phyloP scores from a whole-genome alignment of 225 moss, liverwort and hornwort genomes.

The Asterella californica region DNA sequence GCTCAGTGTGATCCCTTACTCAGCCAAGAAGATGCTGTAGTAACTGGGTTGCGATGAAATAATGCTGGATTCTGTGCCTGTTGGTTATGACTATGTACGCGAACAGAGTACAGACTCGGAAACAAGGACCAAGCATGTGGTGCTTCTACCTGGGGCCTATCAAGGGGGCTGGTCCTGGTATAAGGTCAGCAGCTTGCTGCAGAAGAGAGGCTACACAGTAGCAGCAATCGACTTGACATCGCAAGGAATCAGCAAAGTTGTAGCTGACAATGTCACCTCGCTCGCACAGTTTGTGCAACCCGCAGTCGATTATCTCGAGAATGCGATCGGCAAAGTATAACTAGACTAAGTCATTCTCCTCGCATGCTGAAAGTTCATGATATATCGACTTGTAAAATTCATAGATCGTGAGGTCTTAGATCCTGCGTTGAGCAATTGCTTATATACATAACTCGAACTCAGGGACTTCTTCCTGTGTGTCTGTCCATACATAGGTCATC shows the following conservation, averaged over 20 bases:
- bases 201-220: conserved; percentile 20
- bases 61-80: too few relatives aligned
- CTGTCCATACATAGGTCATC: conserved; percentile 40
- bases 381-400: too few relatives aligned
- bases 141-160: conserved; percentile 37
- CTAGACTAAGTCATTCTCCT: background rate
- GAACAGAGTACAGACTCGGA: too few relatives aligned
- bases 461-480: background rate
- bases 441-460: too few relatives aligned
- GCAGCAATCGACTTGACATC: conserved; percentile 34
- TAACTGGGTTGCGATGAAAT: too few relatives aligned
- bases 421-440: too few relatives aligned
- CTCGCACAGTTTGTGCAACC: conserved; percentile 55
- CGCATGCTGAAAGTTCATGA: too few relatives aligned
- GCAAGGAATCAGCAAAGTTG: conserved; percentile 33
- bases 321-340: conserved; percentile 9
- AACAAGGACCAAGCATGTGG: conserved; percentile 7
- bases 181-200: conserved; percentile 24
- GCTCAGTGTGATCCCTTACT: too few relatives aligned
- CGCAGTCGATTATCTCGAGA: conserved; percentile 28
- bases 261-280: conserved; percentile 31
- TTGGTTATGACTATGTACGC: too few relatives aligned
- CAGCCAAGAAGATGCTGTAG: too few relatives aligned
- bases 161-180: conserved; percentile 43
- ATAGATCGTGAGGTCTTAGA: too few relatives aligned